Percentiles rank a stretch among this genome's conserved stretches.
phyloP scores from a whole-genome alignment of 768 basidiomycete genomes.

The Gloeostereum incarnatum region DNA sequence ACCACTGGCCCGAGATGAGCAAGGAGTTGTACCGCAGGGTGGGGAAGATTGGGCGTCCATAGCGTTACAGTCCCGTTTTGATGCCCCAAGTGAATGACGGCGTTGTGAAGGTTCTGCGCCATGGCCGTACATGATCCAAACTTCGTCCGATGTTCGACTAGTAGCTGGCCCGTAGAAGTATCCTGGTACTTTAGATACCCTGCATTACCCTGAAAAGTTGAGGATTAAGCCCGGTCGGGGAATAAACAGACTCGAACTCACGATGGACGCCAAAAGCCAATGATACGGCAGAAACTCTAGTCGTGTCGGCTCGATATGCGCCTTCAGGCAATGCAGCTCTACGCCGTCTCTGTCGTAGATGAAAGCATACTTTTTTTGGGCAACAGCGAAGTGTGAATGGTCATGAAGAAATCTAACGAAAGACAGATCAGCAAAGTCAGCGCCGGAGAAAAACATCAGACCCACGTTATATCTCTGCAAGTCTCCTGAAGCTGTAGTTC shows the following conservation, averaged over 20 bases:
- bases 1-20: slow-evolving; percentile 86
- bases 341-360: slow-evolving; percentile 94
- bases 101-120: slow-evolving; percentile 88
- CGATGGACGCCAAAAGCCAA: slow-evolving; percentile 82
- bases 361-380: slow-evolving; percentile 93
- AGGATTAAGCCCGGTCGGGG: neutral
- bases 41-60: slow-evolving; percentile 92
- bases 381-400: slow-evolving; percentile 88
- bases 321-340: slow-evolving; percentile 78
- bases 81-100: slow-evolving; percentile 91
- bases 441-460: slow-evolving; percentile 7
- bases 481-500: slow-evolving; percentile 89
- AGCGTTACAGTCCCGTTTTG: slow-evolving; percentile 93
- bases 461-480: slow-evolving; percentile 85
- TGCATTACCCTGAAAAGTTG: slow-evolving; percentile 55
- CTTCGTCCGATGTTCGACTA: slow-evolving; percentile 85
- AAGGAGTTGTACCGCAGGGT: slow-evolving; percentile 85
- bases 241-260: slow-evolving; percentile 27
- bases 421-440: slow-evolving; percentile 4
- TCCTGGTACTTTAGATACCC: slow-evolving; percentile 97
- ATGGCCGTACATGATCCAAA: slow-evolving; percentile 79
- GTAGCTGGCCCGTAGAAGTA: slow-evolving; percentile 82
- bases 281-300: slow-evolving; percentile 94
- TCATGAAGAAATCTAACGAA: slow-evolving; percentile 75
- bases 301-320: slow-evolving; percentile 81